A percentile compares a stretch with the other conserved stretches of the same genome.
Evolutionary conservation across 148 eudicot species (phyloP).

Genomic region (Tetragonia tetragonoides): DNA sequence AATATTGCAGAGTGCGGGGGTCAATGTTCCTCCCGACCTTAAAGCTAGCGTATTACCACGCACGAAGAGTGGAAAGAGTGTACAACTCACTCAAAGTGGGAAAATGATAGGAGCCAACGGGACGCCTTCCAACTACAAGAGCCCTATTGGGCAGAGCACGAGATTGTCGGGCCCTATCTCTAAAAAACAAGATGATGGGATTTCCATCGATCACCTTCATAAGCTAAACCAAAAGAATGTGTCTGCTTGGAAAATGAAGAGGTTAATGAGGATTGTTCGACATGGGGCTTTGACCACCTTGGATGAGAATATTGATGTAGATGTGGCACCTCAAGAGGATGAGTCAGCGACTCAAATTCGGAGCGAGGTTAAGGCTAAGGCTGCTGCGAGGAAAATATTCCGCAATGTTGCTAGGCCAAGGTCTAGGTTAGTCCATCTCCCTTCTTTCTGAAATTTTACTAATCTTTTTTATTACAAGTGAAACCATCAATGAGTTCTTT

Average conservation of each 20-base stretch:
- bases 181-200: constrained; percentile 45
- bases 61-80: constrained; percentile 24
- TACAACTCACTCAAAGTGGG: constrained; percentile 15
- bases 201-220: constrained; percentile 62
- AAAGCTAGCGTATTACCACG: constrained; percentile 27
- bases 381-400: constrained; percentile 90
- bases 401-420: constrained; percentile 68
- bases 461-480: not conserved
- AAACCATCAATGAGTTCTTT: too few species aligned
- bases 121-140: constrained; percentile 15
- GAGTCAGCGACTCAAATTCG: constrained; percentile 54
- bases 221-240: constrained; percentile 67
- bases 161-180: constrained; percentile 35
- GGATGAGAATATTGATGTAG: constrained; percentile 54
- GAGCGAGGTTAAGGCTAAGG: constrained; percentile 83
- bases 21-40: constrained; percentile 48
- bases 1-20: constrained; percentile 57
- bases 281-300: constrained; percentile 63
- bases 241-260: constrained; percentile 96
- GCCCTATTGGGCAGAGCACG: constrained; percentile 32
- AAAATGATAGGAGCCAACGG: not conserved
- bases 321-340: constrained; percentile 36
- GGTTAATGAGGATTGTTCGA: constrained; percentile 63
- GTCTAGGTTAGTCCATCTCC: constrained; percentile 45
- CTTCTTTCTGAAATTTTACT: not conserved